Percentiles rank a stretch among this genome's conserved stretches.
phyloP scores from a whole-genome alignment of 1,139 yeast genomes.

The Candida albicans region DNA sequence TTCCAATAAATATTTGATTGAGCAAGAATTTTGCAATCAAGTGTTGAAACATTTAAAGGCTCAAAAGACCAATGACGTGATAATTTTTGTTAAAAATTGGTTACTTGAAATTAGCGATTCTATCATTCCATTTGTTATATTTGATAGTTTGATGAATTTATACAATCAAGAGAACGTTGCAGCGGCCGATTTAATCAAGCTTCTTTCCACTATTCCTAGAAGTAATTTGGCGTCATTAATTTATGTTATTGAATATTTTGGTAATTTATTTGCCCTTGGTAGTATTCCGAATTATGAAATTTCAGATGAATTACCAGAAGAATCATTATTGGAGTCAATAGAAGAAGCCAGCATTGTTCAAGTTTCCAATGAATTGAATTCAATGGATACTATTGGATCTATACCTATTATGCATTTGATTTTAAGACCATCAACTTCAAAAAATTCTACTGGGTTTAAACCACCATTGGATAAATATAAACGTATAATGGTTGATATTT shows the following conservation, averaged over 20 bases:
- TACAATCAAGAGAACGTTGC: constrained; percentile 18
- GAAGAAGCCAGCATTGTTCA: constrained; percentile 12
- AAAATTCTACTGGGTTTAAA: constrained; percentile 39
- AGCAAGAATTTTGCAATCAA: constrained; percentile 23
- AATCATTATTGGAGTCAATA: constrained; percentile 14
- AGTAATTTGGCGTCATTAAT: constrained; percentile 43
- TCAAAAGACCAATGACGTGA: constrained; percentile 13
- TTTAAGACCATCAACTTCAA: constrained; percentile 41
- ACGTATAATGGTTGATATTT: constrained; percentile 29
- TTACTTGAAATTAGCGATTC: constrained; percentile 45
- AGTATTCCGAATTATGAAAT: constrained; percentile 30
- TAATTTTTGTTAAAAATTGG: constrained; percentile 44
- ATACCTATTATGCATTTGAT: constrained; percentile 45
- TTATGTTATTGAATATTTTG: constrained; percentile 38
- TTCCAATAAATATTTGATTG: constrained; percentile 23
- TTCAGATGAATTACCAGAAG: constrained; percentile 28
- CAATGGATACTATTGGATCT: constrained; percentile 39
- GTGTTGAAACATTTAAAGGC: constrained; percentile 17
- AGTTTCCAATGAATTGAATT: constrained; percentile 25
- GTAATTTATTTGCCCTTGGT: constrained; percentile 25
- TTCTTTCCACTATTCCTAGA: constrained; percentile 39
- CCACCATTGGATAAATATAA: constrained; percentile 38
- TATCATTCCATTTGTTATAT: constrained; percentile 44
- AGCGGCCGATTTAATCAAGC: constrained; percentile 23
- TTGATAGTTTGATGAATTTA: constrained; percentile 32